These are phyloP conservation scores for Hypsizygus marmoreus DNA, from an alignment of 768 basidiomycete genomes.

Conservation along the genomic window DNA sequence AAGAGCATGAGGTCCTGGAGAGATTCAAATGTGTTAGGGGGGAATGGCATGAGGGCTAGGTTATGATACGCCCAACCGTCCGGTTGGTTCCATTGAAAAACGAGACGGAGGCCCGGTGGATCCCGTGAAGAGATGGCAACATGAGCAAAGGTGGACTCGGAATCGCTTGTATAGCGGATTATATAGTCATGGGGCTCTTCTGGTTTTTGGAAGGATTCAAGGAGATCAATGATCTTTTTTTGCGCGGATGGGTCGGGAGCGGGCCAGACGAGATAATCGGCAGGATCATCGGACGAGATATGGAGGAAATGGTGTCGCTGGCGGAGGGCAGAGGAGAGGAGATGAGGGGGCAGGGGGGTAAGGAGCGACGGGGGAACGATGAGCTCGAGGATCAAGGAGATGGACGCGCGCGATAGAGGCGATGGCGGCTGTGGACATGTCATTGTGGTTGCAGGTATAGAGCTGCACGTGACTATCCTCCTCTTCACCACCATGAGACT, in stretches of 20 bases:
- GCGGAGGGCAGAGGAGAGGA: conserved; percentile 58
- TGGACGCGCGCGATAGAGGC: conserved; percentile 26
- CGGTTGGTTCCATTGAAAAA: conserved; percentile 65
- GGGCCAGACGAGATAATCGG: conserved; percentile 72
- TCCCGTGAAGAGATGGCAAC: conserved; percentile 42
- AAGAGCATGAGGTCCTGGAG: conserved; percentile 29
- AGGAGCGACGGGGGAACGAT: conserved; percentile 55
- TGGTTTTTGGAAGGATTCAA: conserved; percentile 37
- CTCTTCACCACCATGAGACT: not conserved
- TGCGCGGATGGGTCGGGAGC: conserved; percentile 32
- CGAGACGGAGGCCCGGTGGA: conserved; percentile 48
- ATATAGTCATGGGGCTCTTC: conserved; percentile 43
- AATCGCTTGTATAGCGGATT: conserved; percentile 44
- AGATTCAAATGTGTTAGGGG: conserved; percentile 37
- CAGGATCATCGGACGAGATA: conserved; percentile 49
- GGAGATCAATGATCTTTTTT: conserved; percentile 36
- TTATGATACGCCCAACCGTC: conserved; percentile 74
- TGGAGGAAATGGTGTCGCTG: conserved; percentile 69
- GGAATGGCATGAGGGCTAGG: conserved; percentile 70
- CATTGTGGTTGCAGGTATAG: not conserved
- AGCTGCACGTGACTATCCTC: conserved; percentile 14
- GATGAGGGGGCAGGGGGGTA: conserved; percentile 56
- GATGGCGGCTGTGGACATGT: not conserved
- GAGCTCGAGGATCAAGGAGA: conserved; percentile 56
- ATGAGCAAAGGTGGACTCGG: conserved; percentile 58